Conservation (phyloP, 2,329 filamentous ascomycete species). For the Neofusicoccum laricinum region DNA sequence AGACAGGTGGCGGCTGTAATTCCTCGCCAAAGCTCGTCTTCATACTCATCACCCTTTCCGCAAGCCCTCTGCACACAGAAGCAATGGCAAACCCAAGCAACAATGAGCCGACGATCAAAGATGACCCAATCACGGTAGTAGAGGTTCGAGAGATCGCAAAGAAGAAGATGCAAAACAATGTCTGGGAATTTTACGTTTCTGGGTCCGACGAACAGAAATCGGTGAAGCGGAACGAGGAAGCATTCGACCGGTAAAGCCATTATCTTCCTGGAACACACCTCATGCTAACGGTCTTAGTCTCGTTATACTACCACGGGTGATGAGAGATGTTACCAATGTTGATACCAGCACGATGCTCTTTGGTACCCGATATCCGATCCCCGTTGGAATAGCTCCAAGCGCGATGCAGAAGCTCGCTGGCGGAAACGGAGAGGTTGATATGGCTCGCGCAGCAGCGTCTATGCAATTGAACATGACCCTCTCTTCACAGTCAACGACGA, state of each 20-base stretch:
- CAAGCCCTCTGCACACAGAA: too few relatives aligned
- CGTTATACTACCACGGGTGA: constrained; percentile 11
- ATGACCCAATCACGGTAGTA: neutral
- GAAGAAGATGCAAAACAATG: neutral
- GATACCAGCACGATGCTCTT: constrained; percentile 20
- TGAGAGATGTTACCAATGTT: constrained; percentile 22
- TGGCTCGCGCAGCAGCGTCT: constrained; percentile 24
- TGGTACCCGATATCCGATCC: constrained; percentile 21
- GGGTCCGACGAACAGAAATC: neutral
- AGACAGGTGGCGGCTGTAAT: too few relatives aligned
- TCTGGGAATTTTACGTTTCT: neutral
- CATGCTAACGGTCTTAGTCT: constrained; percentile 17
- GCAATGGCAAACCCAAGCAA: too few relatives aligned
- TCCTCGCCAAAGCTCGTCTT: too few relatives aligned
- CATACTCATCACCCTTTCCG: too few relatives aligned
- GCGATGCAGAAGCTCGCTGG: constrained; percentile 30
- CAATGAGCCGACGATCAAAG: neutral
- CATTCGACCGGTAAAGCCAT: neutral
- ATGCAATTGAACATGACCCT: constrained; percentile 27
- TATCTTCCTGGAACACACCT: too few relatives aligned
- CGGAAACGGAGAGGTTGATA: constrained; percentile 28
- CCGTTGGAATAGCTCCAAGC: constrained; percentile 31
- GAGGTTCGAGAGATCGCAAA: neutral
- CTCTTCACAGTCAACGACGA: constrained; percentile 27
- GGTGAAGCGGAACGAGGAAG: neutral